Evolutionary conservation across 75 land plant genomes (phyloP).

Genomic region (Selaginella moellendorffii): DNA sequence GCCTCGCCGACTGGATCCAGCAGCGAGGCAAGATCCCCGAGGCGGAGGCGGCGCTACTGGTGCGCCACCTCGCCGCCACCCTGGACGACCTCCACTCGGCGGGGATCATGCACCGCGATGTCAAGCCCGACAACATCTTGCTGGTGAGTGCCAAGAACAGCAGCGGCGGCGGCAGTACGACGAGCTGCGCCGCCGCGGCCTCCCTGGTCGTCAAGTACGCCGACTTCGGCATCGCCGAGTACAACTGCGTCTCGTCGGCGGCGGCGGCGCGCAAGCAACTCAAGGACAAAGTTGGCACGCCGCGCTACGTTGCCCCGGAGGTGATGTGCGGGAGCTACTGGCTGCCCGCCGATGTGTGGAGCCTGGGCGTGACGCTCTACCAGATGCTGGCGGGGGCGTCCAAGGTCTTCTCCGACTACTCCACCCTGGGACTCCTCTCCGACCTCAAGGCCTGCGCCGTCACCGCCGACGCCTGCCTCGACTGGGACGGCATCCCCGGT

Average conservation of each 20-base stretch:
- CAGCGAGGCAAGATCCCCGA: slow-evolving; percentile 8
- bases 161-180: neutral
- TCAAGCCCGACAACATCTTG: slow-evolving; percentile 4
- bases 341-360: neutral
- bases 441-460: neutral
- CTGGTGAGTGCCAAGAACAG: no score
- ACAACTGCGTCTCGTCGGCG: no score
- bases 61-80: neutral
- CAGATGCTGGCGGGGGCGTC: neutral
- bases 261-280: neutral
- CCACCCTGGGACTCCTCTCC: neutral
- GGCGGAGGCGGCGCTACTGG: neutral
- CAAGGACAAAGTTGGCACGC: neutral
- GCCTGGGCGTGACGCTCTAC: neutral
- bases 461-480: neutral
- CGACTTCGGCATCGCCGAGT: neutral
- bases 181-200: neutral
- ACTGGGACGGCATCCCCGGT: neutral
- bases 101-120: slow-evolving; percentile 3
- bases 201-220: neutral
- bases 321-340: neutral
- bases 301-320: neutral
- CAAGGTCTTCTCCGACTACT: neutral
- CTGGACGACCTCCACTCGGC: neutral
- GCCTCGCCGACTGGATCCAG: neutral